Evolutionary conservation across 129 eudicot species (phyloP), one percentile per base, ranked within the genome.

Genomic region (Cynara cardunculus): DNA sequence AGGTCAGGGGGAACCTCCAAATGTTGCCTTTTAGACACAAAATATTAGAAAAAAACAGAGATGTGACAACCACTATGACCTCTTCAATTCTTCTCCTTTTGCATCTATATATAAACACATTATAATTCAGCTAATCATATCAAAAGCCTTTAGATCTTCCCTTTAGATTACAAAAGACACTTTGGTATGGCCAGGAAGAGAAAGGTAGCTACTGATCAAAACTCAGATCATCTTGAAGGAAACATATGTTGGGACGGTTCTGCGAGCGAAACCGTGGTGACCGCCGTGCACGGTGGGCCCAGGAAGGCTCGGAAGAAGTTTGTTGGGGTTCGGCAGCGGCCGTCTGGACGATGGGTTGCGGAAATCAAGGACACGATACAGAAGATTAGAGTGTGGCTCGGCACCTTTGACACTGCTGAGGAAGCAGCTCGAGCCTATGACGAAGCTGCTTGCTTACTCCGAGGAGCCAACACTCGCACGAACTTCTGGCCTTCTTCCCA

Each of bases 381-480:
- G 53, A 92, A 90, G 77, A 90, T 92, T 6, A 81, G 97, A 66
- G 94, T 92, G 69, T 92, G 97, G 97, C 72, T 92, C 30, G 97
- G 94, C 28, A 92, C 94, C 2, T 90, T 86, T 84, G 97, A 92
- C 86, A 92, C 97, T 0, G 97, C 97, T 19, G 97, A 92, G 70
- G 91, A 92, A 70, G 97, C 97, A 7, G 97, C 97, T 49, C 84
- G 97, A 81, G 97, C 97, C 61, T 92, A 92, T 71, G 97, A 92
- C 49, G 97, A 92, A 78, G 97, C 97, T 21, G 97, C 94, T 35
- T 88, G 97, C 76, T 82, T 92, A 65, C 90, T 92, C 14, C 89
- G 94, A 0, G 97, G 97, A 27, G 80, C 97, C 26, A 92, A 92
- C 71, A 92, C 97, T 10, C 85, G 97, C 2, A 92, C 97, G 0